Percentiles rank a stretch among this genome's conserved stretches.
These are phyloP conservation scores for Hortiboletus campestris DNA, from an alignment of 768 basidiomycete species.

Conservation along the genomic window DNA sequence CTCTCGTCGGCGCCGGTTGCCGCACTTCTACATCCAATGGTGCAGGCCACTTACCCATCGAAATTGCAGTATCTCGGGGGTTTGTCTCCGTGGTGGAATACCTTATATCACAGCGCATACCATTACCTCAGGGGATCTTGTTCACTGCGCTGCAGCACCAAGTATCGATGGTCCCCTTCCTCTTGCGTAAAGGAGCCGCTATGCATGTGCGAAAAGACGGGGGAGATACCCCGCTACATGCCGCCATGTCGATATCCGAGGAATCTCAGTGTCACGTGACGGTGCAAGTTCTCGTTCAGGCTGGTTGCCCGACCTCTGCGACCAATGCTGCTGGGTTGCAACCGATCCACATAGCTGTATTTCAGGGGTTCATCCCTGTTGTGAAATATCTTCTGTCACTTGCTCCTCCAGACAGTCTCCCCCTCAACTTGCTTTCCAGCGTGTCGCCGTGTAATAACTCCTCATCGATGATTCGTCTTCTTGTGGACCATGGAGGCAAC, in stretches of 20 bases:
- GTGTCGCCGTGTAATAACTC: fast-evolving
- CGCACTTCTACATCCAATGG: background rate
- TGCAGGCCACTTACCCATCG: background rate
- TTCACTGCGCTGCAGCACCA: too few species aligned
- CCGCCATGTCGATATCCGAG: background rate
- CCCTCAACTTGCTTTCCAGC: background rate
- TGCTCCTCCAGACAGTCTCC: too few species aligned
- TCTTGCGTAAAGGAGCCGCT: background rate
- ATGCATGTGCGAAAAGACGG: background rate
- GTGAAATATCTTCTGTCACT: background rate
- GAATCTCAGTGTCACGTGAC: too few species aligned
- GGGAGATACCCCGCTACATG: background rate
- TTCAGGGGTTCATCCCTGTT: background rate
- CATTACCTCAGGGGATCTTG: background rate
- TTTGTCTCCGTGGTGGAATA: background rate
- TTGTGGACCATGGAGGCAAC: background rate
- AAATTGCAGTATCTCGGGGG: background rate
- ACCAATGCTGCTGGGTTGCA: background rate
- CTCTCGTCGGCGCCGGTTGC: background rate
- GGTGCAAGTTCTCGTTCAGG: background rate
- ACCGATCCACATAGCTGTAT: background rate
- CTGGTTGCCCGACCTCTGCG: background rate
- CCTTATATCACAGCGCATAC: background rate
- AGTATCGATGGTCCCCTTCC: background rate
- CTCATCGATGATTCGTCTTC: background rate